These are phyloP conservation scores for Ceratocystis destructans DNA, from an alignment of 2,329 filamentous ascomycete genomes.

Conservation along the genomic window DNA sequence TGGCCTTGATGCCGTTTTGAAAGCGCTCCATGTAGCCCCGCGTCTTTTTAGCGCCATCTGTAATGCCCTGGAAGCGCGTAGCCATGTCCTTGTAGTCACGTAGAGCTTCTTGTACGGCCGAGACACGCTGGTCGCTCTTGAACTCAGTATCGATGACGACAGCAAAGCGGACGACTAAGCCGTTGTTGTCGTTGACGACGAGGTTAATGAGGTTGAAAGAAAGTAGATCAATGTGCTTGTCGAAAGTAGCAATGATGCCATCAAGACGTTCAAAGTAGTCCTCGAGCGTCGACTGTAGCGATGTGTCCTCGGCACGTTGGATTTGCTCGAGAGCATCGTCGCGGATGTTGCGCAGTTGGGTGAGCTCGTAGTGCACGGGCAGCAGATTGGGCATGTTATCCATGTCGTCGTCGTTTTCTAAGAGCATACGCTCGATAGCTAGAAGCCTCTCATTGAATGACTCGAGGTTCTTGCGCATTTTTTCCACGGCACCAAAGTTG, in stretches of 20 bases:
- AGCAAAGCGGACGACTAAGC: constrained; percentile 79
- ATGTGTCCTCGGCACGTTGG: constrained; percentile 55
- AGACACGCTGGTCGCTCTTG: constrained; percentile 83
- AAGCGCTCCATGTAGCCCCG: constrained; percentile 97
- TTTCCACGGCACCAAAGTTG: constrained; percentile 87
- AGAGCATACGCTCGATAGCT: constrained; percentile 63
- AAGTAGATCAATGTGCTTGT: constrained; percentile 80
- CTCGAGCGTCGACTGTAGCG: constrained; percentile 67
- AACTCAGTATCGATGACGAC: constrained; percentile 92
- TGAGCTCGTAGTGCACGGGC: constrained; percentile 81
- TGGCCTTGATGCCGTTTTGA: constrained; percentile 60
- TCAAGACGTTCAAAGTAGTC: constrained; percentile 84
- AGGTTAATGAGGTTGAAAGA: constrained; percentile 83
- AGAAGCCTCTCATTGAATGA: constrained; percentile 67
- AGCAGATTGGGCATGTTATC: constrained; percentile 89
- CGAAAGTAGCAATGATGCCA: constrained; percentile 82
- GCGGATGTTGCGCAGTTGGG: constrained; percentile 78
- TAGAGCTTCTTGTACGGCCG: constrained; percentile 84
- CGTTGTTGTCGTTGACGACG: constrained; percentile 73
- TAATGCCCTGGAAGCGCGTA: constrained; percentile 85
- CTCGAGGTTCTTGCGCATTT: constrained; percentile 84
- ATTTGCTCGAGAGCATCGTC: constrained; percentile 98
- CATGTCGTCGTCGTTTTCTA: constrained; percentile 68
- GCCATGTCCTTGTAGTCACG: constrained; percentile 94
- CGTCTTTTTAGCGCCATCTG: constrained; percentile 78